Percentiles rank a stretch among this genome's conserved stretches.
Evolutionary conservation across 345 rosid genomes (phyloP).

Genomic region (Citrus medica): DNA sequence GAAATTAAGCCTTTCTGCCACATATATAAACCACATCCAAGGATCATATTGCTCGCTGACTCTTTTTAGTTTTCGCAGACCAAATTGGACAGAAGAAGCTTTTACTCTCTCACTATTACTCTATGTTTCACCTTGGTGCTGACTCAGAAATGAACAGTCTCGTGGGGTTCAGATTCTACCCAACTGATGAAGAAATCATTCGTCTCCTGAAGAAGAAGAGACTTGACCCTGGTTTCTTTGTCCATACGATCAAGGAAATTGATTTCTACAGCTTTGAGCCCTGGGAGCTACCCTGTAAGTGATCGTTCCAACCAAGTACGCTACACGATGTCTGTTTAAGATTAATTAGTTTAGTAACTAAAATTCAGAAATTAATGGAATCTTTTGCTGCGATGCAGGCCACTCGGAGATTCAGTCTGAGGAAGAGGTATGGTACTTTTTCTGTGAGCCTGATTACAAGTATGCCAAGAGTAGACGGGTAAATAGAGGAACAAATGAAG

Average conservation of each 20-base stretch:
- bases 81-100: too few relatives aligned
- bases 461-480: not conserved
- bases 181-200: not conserved
- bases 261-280: not conserved
- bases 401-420: not conserved
- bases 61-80: too few relatives aligned
- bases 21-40: too few relatives aligned
- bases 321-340: not conserved
- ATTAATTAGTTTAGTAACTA: too few relatives aligned
- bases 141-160: not conserved
- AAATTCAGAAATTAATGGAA: too few relatives aligned
- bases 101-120: too few relatives aligned
- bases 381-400: not conserved
- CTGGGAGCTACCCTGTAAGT: not conserved
- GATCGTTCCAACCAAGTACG: too few relatives aligned
- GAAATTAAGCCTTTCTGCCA: too few relatives aligned
- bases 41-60: too few relatives aligned
- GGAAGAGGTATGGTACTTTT: too few relatives aligned
- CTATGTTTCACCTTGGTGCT: too few relatives aligned
- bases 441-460: not conserved
- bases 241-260: not conserved
- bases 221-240: not conserved
- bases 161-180: not conserved
- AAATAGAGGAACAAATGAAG: constrained; percentile 27
- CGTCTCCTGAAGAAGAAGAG: not conserved